Conservation (phyloP, 2,329 filamentous ascomycete species). For the Penicillium sp. region DNA sequence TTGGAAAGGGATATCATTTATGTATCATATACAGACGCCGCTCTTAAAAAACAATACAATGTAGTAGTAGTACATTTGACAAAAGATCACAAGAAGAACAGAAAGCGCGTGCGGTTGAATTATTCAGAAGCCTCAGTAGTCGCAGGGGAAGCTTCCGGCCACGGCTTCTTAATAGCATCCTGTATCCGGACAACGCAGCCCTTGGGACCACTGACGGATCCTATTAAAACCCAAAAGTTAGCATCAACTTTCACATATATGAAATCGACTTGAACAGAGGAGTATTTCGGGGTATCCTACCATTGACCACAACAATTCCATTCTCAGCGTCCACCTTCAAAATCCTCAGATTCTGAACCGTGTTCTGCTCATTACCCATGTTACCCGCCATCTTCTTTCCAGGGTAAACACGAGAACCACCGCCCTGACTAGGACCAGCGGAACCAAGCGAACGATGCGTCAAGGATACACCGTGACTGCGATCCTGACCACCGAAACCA, state of each 20-base stretch:
- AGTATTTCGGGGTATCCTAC: no score
- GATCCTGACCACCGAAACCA: conserved; percentile 78
- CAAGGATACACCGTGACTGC: conserved; percentile 89
- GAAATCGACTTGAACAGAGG: no score
- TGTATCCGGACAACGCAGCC: conserved; percentile 74
- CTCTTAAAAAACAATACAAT: conserved; percentile 28
- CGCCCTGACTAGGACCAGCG: conserved; percentile 77
- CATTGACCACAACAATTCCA: conserved; percentile 80
- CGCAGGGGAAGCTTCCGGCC: conserved; percentile 48
- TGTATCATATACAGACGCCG: conserved; percentile 35
- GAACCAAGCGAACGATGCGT: conserved; percentile 90
- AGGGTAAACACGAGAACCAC: conserved; percentile 81
- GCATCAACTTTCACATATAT: no score
- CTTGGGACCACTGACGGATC: conserved; percentile 76
- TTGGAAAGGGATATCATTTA: conserved; percentile 35
- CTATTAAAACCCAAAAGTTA: conserved; percentile 34
- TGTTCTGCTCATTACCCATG: conserved; percentile 84
- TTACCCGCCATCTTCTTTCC: conserved; percentile 97
- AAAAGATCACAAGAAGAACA: no score
- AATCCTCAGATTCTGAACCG: conserved; percentile 82
- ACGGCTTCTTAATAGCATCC: conserved; percentile 82
- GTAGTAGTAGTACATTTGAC: conserved; percentile 33
- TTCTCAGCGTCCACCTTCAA: conserved; percentile 78
- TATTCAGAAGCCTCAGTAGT: conserved; percentile 10
- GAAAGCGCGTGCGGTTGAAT: no score